These are phyloP conservation scores for Raphanus raphanistrum DNA, from an alignment of 345 rosid species.

Conservation along the genomic window DNA sequence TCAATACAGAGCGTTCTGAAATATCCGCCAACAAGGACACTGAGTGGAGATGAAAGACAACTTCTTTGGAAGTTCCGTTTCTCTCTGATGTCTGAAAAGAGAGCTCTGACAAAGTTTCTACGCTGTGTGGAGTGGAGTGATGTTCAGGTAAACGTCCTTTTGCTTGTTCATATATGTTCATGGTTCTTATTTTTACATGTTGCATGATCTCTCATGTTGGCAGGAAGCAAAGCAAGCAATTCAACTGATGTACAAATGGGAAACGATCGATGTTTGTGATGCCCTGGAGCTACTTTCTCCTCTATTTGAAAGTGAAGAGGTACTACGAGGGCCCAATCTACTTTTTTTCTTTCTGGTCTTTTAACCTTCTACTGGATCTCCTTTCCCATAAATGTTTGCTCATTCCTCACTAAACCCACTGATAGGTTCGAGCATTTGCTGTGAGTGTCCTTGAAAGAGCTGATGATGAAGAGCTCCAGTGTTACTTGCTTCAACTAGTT, in stretches of 20 bases:
- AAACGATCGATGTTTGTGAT: constrained; percentile 87
- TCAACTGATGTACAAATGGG: constrained; percentile 90
- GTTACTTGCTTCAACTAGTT: constrained; percentile 96
- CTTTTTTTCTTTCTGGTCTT: background rate
- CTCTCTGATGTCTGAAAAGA: constrained; percentile 92
- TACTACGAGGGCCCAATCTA: constrained; percentile 26
- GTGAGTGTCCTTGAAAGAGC: constrained; percentile 97
- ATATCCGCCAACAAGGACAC: constrained; percentile 84
- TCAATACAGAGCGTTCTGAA: constrained; percentile 81
- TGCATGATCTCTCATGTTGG: constrained; percentile 31
- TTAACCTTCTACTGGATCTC: background rate
- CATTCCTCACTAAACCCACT: constrained; percentile 26
- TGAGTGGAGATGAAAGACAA: constrained; percentile 97
- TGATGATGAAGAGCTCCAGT: constrained; percentile 97
- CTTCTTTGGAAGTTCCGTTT: constrained; percentile 96
- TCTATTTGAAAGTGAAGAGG: constrained; percentile 96
- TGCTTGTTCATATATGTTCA: background rate
- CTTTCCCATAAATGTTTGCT: constrained; percentile 14
- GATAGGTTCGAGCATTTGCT: constrained; percentile 97
- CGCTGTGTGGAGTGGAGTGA: constrained; percentile 99
- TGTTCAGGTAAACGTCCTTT: constrained; percentile 63
- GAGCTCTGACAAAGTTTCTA: constrained; percentile 93
- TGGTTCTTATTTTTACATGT: constrained; percentile 13
- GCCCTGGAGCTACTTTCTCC: constrained; percentile 97
- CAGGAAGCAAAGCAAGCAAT: constrained; percentile 98